Base-by-base conservation (phyloP, 306 rosid species). In the Glycine tomentella region DNA sequence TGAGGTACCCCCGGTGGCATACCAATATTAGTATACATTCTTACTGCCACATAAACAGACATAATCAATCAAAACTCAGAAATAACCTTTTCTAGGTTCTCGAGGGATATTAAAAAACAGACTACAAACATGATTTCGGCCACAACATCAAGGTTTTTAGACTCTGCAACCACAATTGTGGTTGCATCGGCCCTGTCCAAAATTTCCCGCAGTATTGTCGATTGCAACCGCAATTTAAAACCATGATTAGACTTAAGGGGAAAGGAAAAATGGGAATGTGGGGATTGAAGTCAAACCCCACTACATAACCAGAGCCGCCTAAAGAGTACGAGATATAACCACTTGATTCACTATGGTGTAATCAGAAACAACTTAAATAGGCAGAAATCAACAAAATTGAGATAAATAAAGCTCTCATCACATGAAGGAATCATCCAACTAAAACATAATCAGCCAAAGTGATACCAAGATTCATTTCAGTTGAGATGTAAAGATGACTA, bases 11-110 rank as follows among this genome's bases (percentile, higher is more conserved):
- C 92, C 0, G 92, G 85, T 84, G 97, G 67, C 87, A 66, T 85
- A 91, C 97, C 49, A 68, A 77, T 88, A 53, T 91, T 89, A 81
- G 63, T 90, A 80, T 91, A 90, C 97, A 95, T 95, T 71, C 79
- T 89, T 84, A 79, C 44, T 81, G 75, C 56, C 48, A 84, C 69
- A 66, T 10, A 66, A 33, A 31, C 6, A 8, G 7, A 34, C 33
- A 81, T 13, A 81, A 16, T 7, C 51, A 59, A 48, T 53, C 74
- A 81, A 13, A 80, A 80, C 10, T 76, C 66, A 80, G 69, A 70
- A 56, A 82, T 40, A 78, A 69, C 45, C 4, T 69, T 9, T 38
- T 56, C 12, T 2, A 33, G 25, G 56, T 73, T 72, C 15, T 13
- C 63, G 66, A 50, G 38, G 7, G 70, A n/a, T 64, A 7, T 14